Evolutionary conservation across 2,329 filamentous ascomycete genomes (phyloP).

Genomic region (Trichocomaceae sp.): DNA sequence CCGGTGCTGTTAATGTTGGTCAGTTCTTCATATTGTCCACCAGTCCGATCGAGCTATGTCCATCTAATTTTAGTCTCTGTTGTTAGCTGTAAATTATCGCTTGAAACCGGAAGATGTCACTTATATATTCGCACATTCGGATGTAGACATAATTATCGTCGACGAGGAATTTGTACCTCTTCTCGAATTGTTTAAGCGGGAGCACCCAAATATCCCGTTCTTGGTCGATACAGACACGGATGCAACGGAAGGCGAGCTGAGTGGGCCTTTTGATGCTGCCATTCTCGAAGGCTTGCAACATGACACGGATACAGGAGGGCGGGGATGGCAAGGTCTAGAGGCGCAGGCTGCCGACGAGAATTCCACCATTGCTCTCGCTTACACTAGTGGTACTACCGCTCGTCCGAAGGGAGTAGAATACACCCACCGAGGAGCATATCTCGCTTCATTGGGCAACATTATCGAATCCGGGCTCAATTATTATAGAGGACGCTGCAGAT

Average conservation of each 20-base stretch:
- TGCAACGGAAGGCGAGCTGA: constrained; percentile 62
- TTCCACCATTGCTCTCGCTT: constrained; percentile 75
- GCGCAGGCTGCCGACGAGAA: constrained; percentile 69
- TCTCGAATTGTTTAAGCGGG: constrained; percentile 58
- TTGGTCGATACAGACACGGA: constrained; percentile 84
- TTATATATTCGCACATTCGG: constrained; percentile 84
- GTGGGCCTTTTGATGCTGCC: constrained; percentile 75
- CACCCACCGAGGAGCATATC: constrained; percentile 79
- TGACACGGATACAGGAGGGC: constrained; percentile 58
- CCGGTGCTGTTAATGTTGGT: constrained; percentile 69
- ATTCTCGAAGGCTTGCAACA: constrained; percentile 71
- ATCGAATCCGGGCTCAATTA: constrained; percentile 81
- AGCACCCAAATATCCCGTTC: constrained; percentile 59
- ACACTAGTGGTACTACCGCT: constrained; percentile 90
- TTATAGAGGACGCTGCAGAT: constrained; percentile 63
- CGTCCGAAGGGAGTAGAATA: constrained; percentile 88
- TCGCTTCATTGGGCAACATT: constrained; percentile 77
- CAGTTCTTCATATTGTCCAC: constrained; percentile 16
- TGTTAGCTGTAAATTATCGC: constrained; percentile 58
- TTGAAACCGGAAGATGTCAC: constrained; percentile 77
- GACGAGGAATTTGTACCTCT: constrained; percentile 72
- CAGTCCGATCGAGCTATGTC: neutral
- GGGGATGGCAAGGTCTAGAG: constrained; percentile 72
- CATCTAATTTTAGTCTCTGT: neutral
- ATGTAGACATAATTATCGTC: constrained; percentile 80